Conservation (phyloP, 176 grass and related monocot species). For the Puya raimondii region DNA sequence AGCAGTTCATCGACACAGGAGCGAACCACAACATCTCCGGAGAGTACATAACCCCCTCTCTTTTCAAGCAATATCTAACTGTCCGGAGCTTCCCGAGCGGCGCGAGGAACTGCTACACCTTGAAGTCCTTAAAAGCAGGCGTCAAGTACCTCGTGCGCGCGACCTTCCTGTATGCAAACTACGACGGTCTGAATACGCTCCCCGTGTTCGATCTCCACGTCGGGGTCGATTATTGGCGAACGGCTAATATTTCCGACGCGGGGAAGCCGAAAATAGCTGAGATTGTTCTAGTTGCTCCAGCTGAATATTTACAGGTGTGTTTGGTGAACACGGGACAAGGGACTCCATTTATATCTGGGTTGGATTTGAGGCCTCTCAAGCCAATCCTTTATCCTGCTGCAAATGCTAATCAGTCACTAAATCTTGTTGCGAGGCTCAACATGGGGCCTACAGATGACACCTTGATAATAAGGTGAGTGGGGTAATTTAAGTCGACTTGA, state of each 20-base stretch:
- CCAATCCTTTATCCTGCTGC: constrained; percentile 4
- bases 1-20: constrained; percentile 21
- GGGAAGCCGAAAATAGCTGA: neutral
- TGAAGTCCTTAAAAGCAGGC: constrained; percentile 2
- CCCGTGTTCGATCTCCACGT: constrained; percentile 30
- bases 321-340: constrained; percentile 13
- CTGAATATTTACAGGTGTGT: constrained; percentile 18
- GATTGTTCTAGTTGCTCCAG: neutral
- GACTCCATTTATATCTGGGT: constrained; percentile 26
- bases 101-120: constrained; percentile 22
- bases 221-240: constrained; percentile 1
- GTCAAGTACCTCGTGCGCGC: constrained; percentile 16
- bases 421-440: neutral
- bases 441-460: neutral
- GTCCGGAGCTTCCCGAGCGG: constrained; percentile 37
- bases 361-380: constrained; percentile 30
- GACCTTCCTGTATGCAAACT: constrained; percentile 14
- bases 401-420: neutral
- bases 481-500: no score
- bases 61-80: neutral
- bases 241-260: neutral
- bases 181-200: constrained; percentile 19
- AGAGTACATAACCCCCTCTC: neutral
- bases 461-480: neutral
- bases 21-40: constrained; percentile 7